Evolutionary conservation across 306 rosid genomes (phyloP).

Genomic region (Argentina anserina): DNA sequence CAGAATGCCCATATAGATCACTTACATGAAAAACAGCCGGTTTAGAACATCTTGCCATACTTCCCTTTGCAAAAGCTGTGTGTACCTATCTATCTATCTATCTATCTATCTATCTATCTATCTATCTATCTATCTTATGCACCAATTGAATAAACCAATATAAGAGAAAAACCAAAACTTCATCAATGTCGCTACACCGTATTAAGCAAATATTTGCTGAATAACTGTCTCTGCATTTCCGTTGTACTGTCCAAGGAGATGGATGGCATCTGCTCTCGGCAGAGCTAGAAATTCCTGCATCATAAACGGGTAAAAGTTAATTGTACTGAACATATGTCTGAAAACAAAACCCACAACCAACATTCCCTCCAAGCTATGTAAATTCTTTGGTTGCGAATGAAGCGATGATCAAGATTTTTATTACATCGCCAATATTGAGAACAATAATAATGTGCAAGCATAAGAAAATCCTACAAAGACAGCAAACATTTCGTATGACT

Average conservation of each 20-base stretch:
- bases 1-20: not conserved
- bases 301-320: not conserved
- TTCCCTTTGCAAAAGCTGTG: not conserved
- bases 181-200: slow-evolving; percentile 14
- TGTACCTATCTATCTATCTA: slow-evolving; percentile 21
- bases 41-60: not conserved
- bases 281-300: slow-evolving; percentile 92
- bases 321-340: not conserved
- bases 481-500: not conserved
- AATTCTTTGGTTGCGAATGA: not conserved
- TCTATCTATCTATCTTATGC: slow-evolving; percentile 29
- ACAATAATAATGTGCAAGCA: not conserved
- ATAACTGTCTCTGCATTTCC: slow-evolving; percentile 95
- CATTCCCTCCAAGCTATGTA: not conserved
- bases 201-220: slow-evolving; percentile 83
- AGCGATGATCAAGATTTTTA: not conserved
- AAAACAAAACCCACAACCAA: not conserved
- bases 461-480: not conserved
- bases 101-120: slow-evolving; percentile 26
- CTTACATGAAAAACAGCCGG: slow-evolving; percentile 6
- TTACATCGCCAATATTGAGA: not conserved
- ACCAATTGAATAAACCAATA: slow-evolving; percentile 53
- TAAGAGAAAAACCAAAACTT: slow-evolving; percentile 7
- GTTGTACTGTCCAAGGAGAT: slow-evolving; percentile 88
- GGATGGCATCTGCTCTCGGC: slow-evolving; percentile 99